Evolutionary conservation across 1,284 basidiomycete species (phyloP), one percentile per base, ranked within the genome.

Genomic region (Trichosporon coremiiforme): DNA sequence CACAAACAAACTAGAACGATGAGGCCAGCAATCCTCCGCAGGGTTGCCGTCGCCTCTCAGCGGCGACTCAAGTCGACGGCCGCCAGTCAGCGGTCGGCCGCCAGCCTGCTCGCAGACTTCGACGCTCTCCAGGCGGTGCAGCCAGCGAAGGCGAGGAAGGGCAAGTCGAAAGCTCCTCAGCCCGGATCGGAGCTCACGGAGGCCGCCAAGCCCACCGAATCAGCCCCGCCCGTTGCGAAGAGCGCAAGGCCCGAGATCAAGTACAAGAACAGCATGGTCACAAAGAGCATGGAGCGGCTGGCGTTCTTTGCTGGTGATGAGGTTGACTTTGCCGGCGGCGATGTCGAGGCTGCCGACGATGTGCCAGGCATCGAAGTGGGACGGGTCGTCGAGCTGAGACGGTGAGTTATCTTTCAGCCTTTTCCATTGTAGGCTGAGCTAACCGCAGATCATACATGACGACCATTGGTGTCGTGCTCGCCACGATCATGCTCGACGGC

Each of bases 401-500:
- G 81, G 80, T 81, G 70, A 72, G 77, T 73, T 47, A 38, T 4
- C 9, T 17, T 36, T 17, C 10, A 22, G 15, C 57, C 6, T 2
- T 25, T 25, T 25, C 25, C 25, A 25, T 25, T 25, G 25, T 25
- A 25, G 25, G 25, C 25, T 25, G 25, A 17, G 60, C 50, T 64
- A 20, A 67, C 22, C 20, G 20, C 50, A 60, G 33, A 38, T 60
- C 17, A 2, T 25, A 50, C 63, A 79, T 78, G 66, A 76, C 64
- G 3, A 69, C 69, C 13, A 64, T 83, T 38, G 82, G 79, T 2
- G 65, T 83, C 1, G 73, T 83, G 22, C 75, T 83, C 13, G 77
- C 75, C 4, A 70, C 76, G 1, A 68, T 83, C 33, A 53, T 78
- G 4, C 47, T 79, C 9, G 62, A 33, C 5, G 78, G 76, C 4